A percentile compares a stretch with the other conserved stretches of the same genome.
Evolutionary conservation across 176 grass and related monocot species (phyloP).

Genomic region (Leersia perrieri): DNA sequence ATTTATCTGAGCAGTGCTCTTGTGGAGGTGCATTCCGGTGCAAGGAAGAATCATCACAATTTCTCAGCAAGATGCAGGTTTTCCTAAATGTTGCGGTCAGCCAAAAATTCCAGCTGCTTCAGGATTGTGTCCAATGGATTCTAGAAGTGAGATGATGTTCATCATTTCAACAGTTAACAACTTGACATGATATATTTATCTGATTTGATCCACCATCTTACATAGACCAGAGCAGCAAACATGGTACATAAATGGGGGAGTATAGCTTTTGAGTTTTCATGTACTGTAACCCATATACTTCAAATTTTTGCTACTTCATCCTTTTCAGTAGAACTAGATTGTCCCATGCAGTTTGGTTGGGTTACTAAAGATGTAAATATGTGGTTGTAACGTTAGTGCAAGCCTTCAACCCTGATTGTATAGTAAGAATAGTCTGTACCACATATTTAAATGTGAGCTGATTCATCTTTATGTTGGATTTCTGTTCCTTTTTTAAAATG

Average conservation of each 20-base stretch:
- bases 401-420: neutral
- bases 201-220: slow-evolving; percentile 11
- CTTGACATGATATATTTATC: neutral
- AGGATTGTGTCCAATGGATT: slow-evolving; percentile 73
- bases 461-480: neutral
- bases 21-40: slow-evolving; percentile 86
- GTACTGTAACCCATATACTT: neutral
- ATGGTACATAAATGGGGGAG: slow-evolving; percentile 1
- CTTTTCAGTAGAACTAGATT: neutral
- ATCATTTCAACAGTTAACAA: neutral
- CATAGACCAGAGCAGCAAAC: neutral
- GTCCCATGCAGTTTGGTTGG: neutral
- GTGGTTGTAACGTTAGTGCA: neutral
- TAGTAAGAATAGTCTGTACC: neutral
- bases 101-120: slow-evolving; percentile 68
- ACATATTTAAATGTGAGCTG: neutral
- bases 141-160: slow-evolving; percentile 48
- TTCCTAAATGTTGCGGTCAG: slow-evolving; percentile 53
- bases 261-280: neutral
- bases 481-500: neutral
- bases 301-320: neutral
- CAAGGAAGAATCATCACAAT: slow-evolving; percentile 51
- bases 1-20: slow-evolving; percentile 73
- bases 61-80: slow-evolving; percentile 75
- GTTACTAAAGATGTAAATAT: neutral